These are phyloP conservation scores for Rhizophlyctis rosea DNA, from an alignment of 192 early-diverging fungal genomes.

Conservation along the genomic window DNA sequence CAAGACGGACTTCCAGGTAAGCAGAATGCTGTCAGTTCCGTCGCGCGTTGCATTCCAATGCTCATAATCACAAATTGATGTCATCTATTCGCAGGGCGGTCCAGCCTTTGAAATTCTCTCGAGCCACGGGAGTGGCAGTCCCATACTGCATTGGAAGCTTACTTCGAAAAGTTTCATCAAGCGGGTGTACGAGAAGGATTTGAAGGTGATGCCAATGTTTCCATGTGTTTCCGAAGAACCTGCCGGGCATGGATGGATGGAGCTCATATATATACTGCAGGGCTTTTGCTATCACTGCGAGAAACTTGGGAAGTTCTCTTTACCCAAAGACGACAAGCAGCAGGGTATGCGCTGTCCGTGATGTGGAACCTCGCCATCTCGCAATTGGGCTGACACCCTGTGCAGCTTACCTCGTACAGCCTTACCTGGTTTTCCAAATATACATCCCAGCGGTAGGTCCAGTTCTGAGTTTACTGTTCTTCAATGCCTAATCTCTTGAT, in stretches of 20 bases:
- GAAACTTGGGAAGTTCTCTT: slow-evolving; percentile 28
- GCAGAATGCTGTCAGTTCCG: not conserved
- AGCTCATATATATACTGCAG: too few relatives aligned
- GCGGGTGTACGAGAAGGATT: slow-evolving; percentile 33
- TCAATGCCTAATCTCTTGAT: slow-evolving; percentile 4
- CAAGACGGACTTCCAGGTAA: slow-evolving; percentile 34
- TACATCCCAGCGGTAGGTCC: slow-evolving; percentile 32
- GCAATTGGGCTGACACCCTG: not conserved
- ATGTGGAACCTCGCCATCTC: not conserved
- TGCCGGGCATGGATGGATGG: too few relatives aligned
- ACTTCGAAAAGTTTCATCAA: slow-evolving; percentile 28
- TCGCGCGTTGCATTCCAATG: not conserved
- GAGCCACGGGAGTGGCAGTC: slow-evolving; percentile 24
- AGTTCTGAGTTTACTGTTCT: slow-evolving; percentile 33
- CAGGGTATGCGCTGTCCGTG: slow-evolving; percentile 16
- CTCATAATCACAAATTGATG: not conserved
- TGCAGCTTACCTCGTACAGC: slow-evolving; percentile 40
- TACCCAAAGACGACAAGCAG: slow-evolving; percentile 43
- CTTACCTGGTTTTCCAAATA: slow-evolving; percentile 40
- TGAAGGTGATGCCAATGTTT: slow-evolving; percentile 18
- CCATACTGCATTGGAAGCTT: slow-evolving; percentile 38
- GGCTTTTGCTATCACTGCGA: slow-evolving; percentile 37
- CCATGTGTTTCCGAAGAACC: too few relatives aligned
- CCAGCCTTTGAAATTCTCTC: slow-evolving; percentile 38
- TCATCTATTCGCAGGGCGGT: slow-evolving; percentile 35